Evolutionary conservation across 2,329 filamentous ascomycete genomes (phyloP).

Genomic region (Coniochaeta sp.): DNA sequence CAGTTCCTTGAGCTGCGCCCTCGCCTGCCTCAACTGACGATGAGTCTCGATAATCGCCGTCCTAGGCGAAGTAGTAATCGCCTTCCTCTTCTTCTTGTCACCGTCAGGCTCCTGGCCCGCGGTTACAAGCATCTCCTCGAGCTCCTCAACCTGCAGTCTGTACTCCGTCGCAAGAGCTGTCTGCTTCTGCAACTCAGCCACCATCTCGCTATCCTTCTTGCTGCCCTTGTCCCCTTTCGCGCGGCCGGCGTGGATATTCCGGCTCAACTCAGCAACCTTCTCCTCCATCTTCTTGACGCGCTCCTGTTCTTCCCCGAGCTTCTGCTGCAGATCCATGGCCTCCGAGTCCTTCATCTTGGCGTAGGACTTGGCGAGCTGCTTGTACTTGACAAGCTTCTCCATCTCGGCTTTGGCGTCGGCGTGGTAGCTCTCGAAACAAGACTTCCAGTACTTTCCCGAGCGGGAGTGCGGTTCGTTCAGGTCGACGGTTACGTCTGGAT

Average conservation of each 20-base stretch:
- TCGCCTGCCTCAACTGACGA: constrained; percentile 45
- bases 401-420: constrained; percentile 65
- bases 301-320: constrained; percentile 60
- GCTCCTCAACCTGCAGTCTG: constrained; percentile 49
- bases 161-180: constrained; percentile 51
- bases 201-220: constrained; percentile 36
- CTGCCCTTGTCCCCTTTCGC: constrained; percentile 26
- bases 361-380: constrained; percentile 70
- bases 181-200: constrained; percentile 48
- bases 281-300: constrained; percentile 58
- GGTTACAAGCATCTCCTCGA: constrained; percentile 42
- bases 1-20: constrained; percentile 45
- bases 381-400: constrained; percentile 71
- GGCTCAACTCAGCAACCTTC: constrained; percentile 51
- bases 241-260: constrained; percentile 37
- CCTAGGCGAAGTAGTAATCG: constrained; percentile 34
- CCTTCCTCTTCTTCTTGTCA: constrained; percentile 23
- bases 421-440: constrained; percentile 67
- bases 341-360: constrained; percentile 71
- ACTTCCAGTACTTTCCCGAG: constrained; percentile 75
- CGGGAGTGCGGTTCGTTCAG: constrained; percentile 66
- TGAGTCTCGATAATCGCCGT: constrained; percentile 46
- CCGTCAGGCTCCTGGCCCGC: constrained; percentile 23
- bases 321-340: constrained; percentile 55
- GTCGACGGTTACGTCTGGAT: constrained; percentile 60